These are phyloP conservation scores for Prunus davidiana DNA, from an alignment of 306 rosid genomes.

Conservation along the genomic window DNA sequence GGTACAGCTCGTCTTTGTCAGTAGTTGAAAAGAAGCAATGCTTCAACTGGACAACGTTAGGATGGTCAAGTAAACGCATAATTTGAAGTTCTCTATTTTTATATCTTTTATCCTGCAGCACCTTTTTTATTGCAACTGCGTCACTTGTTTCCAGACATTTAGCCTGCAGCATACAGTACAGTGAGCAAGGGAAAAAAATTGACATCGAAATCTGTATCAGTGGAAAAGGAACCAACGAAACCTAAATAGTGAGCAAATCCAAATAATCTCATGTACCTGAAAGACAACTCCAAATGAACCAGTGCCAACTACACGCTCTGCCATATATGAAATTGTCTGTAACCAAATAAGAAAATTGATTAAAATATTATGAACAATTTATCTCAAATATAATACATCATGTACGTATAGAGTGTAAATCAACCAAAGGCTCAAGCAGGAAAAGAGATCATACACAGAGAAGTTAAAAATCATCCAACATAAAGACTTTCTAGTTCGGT, in stretches of 20 bases:
- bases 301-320: conserved; percentile 94
- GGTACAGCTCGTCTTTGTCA: conserved; percentile 84
- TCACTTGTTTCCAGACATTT: conserved; percentile 88
- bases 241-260: conserved; percentile 1
- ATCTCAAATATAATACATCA: conserved; percentile 1
- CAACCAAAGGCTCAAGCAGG: neutral
- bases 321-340: conserved; percentile 87
- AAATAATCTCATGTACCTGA: conserved; percentile 58
- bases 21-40: conserved; percentile 92
- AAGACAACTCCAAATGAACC: conserved; percentile 94
- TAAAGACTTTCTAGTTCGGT: neutral
- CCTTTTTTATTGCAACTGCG: conserved; percentile 86
- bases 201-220: neutral
- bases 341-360: conserved; percentile 19
- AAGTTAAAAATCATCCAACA: neutral
- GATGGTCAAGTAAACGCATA: conserved; percentile 78
- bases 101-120: conserved; percentile 89
- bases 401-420: neutral
- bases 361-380: neutral
- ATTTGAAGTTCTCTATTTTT: conserved; percentile 90
- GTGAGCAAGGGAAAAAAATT: neutral
- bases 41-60: conserved; percentile 69
- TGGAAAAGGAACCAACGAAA: neutral
- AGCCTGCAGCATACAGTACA: conserved; percentile 42
- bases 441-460: neutral